Percentiles rank a stretch among this genome's conserved stretches.
phyloP scores from a whole-genome alignment of 306 rosid species.

The Ziziphus jujuba region DNA sequence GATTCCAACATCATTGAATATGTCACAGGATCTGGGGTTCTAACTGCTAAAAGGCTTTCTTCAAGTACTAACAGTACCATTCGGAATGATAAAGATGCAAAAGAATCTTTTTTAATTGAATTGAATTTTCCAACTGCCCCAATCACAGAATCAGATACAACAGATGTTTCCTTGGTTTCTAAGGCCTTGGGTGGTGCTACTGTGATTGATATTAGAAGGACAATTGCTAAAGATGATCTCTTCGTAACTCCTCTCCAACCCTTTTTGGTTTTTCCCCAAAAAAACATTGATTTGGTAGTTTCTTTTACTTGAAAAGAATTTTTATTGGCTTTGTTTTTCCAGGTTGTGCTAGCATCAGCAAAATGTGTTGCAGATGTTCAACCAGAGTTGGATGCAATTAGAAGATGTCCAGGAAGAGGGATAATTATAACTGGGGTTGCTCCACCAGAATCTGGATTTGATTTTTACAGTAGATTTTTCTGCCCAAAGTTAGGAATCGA shows the following conservation, averaged over 20 bases:
- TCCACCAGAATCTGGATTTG: slow-evolving; percentile 61
- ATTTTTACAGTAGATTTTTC: slow-evolving; percentile 63
- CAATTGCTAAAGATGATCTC: slow-evolving; percentile 29
- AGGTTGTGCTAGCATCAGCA: slow-evolving; percentile 62
- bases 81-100: slow-evolving; percentile 29
- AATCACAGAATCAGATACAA: slow-evolving; percentile 35
- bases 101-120: slow-evolving; percentile 41
- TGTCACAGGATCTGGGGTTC: slow-evolving; percentile 61
- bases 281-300: background rate
- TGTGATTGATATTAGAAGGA: slow-evolving; percentile 40
- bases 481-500: slow-evolving; percentile 58
- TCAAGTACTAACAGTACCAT: slow-evolving; percentile 13
- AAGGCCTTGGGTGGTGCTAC: slow-evolving; percentile 50
- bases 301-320: too few species aligned
- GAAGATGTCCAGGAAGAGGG: slow-evolving; percentile 63
- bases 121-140: slow-evolving; percentile 49
- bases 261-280: slow-evolving; percentile 3
- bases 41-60: slow-evolving; percentile 42
- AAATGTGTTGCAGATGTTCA: slow-evolving; percentile 43
- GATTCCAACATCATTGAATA: slow-evolving; percentile 48
- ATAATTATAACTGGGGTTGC: slow-evolving; percentile 55
- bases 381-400: slow-evolving; percentile 52
- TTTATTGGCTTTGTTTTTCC: too few species aligned
- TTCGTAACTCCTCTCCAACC: slow-evolving; percentile 44
- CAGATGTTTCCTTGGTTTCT: slow-evolving; percentile 38